Evolutionary conservation across 2,329 filamentous ascomycete genomes (phyloP).

Genomic region (Colletotrichum kahawae): DNA sequence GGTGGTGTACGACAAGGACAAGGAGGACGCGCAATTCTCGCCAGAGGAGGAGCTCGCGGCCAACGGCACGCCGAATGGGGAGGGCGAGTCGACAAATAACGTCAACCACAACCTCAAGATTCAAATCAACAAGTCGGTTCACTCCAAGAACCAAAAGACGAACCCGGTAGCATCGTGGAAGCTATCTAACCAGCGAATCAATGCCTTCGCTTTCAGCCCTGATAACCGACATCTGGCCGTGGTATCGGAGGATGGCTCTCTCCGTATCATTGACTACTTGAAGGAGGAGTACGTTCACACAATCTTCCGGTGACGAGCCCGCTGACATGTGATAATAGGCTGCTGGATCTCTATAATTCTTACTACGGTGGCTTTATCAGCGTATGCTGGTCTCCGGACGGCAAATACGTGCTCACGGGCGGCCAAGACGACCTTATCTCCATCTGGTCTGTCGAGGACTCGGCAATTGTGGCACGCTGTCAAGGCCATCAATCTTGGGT

Average conservation of each 20-base stretch:
- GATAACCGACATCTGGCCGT: conserved; percentile 87
- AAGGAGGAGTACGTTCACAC: conserved; percentile 74
- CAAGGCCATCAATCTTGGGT: conserved; percentile 98
- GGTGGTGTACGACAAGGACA: conserved; percentile 97
- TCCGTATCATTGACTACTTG: conserved; percentile 90
- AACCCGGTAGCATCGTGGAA: conserved; percentile 96
- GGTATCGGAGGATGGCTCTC: conserved; percentile 87
- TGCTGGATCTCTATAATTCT: conserved; percentile 85
- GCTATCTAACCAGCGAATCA: conserved; percentile 87
- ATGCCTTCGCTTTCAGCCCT: conserved; percentile 90
- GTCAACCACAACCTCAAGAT: conserved; percentile 55
- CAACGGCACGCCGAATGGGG: conserved; percentile 38
- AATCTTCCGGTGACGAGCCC: background rate
- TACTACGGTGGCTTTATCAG: conserved; percentile 95
- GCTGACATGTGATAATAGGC: conserved; percentile 47
- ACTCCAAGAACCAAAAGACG: conserved; percentile 89
- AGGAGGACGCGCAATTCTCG: conserved; percentile 82
- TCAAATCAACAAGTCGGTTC: conserved; percentile 86
- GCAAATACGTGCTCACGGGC: conserved; percentile 92
- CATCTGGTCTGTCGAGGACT: conserved; percentile 90
- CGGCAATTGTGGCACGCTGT: conserved; percentile 85
- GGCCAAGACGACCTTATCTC: conserved; percentile 96
- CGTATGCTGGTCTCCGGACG: conserved; percentile 97
- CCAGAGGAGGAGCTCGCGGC: conserved; percentile 64
- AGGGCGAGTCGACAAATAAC: conserved; percentile 33